Conservation (phyloP, 2,329 filamentous ascomycete genomes). For the Aureobasidium sp. region DNA sequence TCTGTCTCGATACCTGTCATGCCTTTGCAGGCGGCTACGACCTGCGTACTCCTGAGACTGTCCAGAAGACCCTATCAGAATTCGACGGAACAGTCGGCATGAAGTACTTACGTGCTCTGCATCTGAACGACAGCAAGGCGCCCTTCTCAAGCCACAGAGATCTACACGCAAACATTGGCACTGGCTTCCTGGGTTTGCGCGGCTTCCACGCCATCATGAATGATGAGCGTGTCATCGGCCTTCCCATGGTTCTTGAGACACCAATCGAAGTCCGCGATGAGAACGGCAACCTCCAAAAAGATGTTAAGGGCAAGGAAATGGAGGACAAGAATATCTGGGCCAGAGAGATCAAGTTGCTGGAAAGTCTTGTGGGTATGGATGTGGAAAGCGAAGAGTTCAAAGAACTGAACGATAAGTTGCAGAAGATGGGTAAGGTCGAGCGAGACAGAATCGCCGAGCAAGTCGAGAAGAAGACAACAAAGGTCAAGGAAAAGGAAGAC, state of each 20-base stretch:
- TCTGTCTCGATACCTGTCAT: constrained; percentile 96
- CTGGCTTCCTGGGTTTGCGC: constrained; percentile 81
- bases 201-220: constrained; percentile 93
- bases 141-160: constrained; percentile 75
- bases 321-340: constrained; percentile 86
- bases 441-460: constrained; percentile 68
- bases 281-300: constrained; percentile 47
- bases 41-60: constrained; percentile 64
- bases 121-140: constrained; percentile 93
- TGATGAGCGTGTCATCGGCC: constrained; percentile 60
- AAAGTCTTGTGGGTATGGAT: constrained; percentile 80
- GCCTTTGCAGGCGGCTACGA: constrained; percentile 93
- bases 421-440: constrained; percentile 60
- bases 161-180: constrained; percentile 92
- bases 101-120: constrained; percentile 73
- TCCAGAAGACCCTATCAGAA: constrained; percentile 61
- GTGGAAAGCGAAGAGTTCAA: constrained; percentile 64
- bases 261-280: constrained; percentile 67
- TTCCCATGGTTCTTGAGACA: constrained; percentile 96
- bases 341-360: constrained; percentile 87
- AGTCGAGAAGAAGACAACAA: constrained; percentile 62
- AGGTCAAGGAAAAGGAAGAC: constrained; percentile 18
- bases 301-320: constrained; percentile 40
- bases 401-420: constrained; percentile 54
- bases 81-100: constrained; percentile 74